Evolutionary conservation across 2,329 filamentous ascomycete genomes (phyloP).

Genomic region (Zasmidium cellare): DNA sequence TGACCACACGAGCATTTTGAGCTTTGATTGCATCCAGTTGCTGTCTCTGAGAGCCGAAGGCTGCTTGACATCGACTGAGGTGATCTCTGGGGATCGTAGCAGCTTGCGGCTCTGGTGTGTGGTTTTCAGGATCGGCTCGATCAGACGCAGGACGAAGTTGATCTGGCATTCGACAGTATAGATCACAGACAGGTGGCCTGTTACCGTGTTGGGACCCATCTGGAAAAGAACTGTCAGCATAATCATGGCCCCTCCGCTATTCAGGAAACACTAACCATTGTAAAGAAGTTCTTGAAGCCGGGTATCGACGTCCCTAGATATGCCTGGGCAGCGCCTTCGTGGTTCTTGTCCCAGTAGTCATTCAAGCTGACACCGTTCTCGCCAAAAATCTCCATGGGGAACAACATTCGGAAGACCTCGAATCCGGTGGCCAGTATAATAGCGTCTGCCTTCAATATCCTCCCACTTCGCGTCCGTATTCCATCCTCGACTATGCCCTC

Average conservation of each 20-base stretch:
- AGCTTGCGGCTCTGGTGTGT: conserved; percentile 31
- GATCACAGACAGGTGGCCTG: conserved; percentile 52
- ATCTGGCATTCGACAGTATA: conserved; percentile 56
- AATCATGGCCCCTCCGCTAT: neutral
- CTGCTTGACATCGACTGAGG: conserved; percentile 38
- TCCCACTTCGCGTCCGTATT: conserved; percentile 41
- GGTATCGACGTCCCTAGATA: conserved; percentile 54
- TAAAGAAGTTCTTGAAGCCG: conserved; percentile 50
- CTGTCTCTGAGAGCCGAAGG: conserved; percentile 40
- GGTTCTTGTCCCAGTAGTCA: conserved; percentile 42
- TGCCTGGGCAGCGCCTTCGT: conserved; percentile 38
- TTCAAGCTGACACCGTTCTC: conserved; percentile 41
- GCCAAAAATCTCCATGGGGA: conserved; percentile 49
- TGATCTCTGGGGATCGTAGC: conserved; percentile 27
- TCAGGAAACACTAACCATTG: conserved; percentile 20
- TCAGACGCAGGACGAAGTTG: conserved; percentile 46
- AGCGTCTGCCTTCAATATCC: conserved; percentile 43
- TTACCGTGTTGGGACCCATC: conserved; percentile 49
- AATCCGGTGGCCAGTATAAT: conserved; percentile 55
- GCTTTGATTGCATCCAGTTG: conserved; percentile 42
- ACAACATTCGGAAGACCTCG: conserved; percentile 48
- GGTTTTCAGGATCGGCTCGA: conserved; percentile 43
- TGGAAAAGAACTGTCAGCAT: conserved; percentile 17
- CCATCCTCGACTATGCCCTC: conserved; percentile 40
- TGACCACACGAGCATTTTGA: conserved; percentile 49